Evolutionary conservation across 257 asterid genomes (phyloP).

Genomic region (Cordia subcordata): DNA sequence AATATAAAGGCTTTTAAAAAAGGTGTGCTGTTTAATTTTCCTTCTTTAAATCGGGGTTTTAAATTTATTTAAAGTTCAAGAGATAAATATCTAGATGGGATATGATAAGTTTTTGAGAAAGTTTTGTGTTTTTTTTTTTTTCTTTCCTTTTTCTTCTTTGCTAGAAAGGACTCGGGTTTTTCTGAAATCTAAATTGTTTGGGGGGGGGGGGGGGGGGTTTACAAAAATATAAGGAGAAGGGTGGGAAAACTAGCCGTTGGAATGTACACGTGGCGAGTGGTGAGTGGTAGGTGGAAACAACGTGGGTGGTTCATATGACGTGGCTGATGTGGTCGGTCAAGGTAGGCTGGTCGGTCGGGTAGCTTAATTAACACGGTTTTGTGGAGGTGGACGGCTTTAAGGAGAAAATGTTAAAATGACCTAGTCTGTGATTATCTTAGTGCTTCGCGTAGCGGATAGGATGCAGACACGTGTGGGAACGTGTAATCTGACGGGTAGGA

Average conservation of each 20-base stretch:
- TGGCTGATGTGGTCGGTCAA: constrained; percentile 7
- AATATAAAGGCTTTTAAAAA: constrained; percentile 1
- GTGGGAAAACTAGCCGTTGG: constrained; percentile 16
- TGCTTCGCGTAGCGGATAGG: no score
- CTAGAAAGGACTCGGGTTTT: constrained; percentile 4
- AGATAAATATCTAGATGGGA: background rate
- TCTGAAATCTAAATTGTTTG: background rate
- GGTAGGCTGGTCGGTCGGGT: background rate
- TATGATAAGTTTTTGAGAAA: background rate
- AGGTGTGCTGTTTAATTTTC: background rate
- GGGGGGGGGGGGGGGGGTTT: no score
- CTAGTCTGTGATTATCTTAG: background rate
- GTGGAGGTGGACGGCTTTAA: background rate
- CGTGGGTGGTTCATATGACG: constrained; percentile 10
- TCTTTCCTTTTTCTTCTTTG: no score
- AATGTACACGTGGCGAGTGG: constrained; percentile 11
- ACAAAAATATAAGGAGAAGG: background rate
- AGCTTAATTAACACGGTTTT: background rate
- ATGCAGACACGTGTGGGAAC: no score
- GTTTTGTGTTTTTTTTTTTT: no score
- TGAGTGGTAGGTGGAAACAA: background rate
- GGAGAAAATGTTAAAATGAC: background rate
- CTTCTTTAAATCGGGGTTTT: background rate
- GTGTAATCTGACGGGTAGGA: background rate
- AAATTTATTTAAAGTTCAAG: background rate